Percentiles rank a stretch among this genome's conserved stretches.
These are phyloP conservation scores for Mimosa bimucronata DNA, from an alignment of 306 rosid genomes.

Conservation along the genomic window DNA sequence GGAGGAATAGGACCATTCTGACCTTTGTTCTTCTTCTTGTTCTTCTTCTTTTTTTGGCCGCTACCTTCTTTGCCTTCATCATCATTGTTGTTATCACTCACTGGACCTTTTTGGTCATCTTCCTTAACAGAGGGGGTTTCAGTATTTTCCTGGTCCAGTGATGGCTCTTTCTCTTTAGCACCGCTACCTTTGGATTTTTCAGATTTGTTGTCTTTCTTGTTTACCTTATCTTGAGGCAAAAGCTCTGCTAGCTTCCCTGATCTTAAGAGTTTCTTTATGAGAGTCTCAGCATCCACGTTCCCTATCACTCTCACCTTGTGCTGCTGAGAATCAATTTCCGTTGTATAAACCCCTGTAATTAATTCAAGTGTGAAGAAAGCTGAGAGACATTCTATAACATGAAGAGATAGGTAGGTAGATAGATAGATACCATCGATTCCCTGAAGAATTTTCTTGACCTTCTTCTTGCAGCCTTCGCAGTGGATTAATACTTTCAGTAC, in stretches of 20 bases:
- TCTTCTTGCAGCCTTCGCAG: conserved; percentile 89
- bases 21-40: conserved; percentile 70
- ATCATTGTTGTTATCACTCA: neutral
- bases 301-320: conserved; percentile 91
- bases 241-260: conserved; percentile 81
- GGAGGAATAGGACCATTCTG: conserved; percentile 12
- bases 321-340: conserved; percentile 67
- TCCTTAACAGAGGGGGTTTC: conserved; percentile 37
- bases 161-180: conserved; percentile 32
- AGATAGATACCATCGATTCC: conserved; percentile 61
- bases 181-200: conserved; percentile 52
- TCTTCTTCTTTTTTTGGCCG: conserved; percentile 64
- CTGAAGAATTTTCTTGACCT: conserved; percentile 84
- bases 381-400: neutral
- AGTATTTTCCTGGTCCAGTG: conserved; percentile 24
- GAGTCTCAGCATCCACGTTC: conserved; percentile 73
- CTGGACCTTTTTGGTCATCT: conserved; percentile 5
- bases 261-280: conserved; percentile 72
- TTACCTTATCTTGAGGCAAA: conserved; percentile 61
- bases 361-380: neutral
- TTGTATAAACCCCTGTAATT: conserved; percentile 71
- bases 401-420: conserved; percentile 8
- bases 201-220: conserved; percentile 57
- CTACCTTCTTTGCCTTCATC: conserved; percentile 31
- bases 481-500: conserved; percentile 84